Conservation (phyloP, 2,329 filamentous ascomycete species). For the Rhynchosporium graminicola region DNA sequence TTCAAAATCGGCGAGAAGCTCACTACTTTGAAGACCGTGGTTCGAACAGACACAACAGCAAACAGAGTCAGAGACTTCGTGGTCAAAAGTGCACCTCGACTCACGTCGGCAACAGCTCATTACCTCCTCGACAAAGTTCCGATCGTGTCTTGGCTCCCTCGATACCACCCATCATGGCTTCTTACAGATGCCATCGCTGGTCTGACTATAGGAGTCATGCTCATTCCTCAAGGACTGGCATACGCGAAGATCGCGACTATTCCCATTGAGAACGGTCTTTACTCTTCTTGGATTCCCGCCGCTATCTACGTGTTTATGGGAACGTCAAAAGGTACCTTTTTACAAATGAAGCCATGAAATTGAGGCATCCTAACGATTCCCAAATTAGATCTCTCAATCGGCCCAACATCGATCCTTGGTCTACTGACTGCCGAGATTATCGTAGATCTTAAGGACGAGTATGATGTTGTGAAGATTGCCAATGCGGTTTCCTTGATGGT, state of each 20-base stretch:
- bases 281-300: constrained; percentile 60
- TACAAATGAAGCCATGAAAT: background rate
- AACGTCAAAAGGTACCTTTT: constrained; percentile 57
- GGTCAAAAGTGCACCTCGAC: constrained; percentile 17
- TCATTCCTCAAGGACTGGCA: constrained; percentile 62
- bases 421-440: constrained; percentile 64
- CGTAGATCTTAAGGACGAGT: constrained; percentile 52
- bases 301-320: constrained; percentile 61
- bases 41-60: constrained; percentile 13
- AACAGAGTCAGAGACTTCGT: constrained; percentile 19
- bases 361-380: too few species aligned
- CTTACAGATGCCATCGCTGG: constrained; percentile 63
- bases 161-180: constrained; percentile 62
- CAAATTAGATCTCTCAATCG: constrained; percentile 57
- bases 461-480: constrained; percentile 56
- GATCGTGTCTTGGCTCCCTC: constrained; percentile 62
- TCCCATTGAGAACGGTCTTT: constrained; percentile 60
- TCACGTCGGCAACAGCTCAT: constrained; percentile 54
- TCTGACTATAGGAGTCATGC: constrained; percentile 59
- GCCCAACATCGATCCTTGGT: constrained; percentile 65
- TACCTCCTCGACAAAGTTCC: constrained; percentile 63
- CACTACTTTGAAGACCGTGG: constrained; percentile 8
- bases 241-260: constrained; percentile 64
- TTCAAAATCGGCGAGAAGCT: constrained; percentile 14
- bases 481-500: constrained; percentile 64